These are phyloP conservation scores for Wickerhamiella lipophila DNA, from an alignment of 805 yeast species.

Conservation along the genomic window DNA sequence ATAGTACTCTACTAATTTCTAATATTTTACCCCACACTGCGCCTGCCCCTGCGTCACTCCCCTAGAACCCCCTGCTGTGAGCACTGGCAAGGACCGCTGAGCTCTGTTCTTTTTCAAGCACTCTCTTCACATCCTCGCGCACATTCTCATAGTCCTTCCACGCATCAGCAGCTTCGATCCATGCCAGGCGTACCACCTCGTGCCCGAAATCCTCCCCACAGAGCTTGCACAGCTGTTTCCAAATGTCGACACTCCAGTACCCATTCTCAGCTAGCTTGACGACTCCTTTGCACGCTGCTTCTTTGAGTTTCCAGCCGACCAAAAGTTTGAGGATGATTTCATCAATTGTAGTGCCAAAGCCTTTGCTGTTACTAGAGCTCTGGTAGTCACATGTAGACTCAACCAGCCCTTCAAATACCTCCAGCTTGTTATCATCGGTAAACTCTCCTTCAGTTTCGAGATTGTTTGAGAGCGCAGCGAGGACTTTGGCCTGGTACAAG, in stretches of 20 bases:
- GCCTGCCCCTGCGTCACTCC: too few species aligned
- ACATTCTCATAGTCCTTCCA: conserved; percentile 17
- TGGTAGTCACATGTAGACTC: too few species aligned
- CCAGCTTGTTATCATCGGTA: conserved; percentile 16
- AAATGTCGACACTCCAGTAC: conserved; percentile 12
- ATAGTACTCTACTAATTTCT: too few species aligned
- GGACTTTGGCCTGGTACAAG: conserved; percentile 31
- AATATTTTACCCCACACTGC: too few species aligned
- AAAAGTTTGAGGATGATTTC: conserved; percentile 26
- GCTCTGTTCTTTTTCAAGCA: conserved; percentile 33
- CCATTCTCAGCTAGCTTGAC: conserved; percentile 15
- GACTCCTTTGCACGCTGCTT: conserved; percentile 35
- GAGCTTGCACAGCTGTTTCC: conserved; percentile 13
- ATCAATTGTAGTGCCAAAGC: conserved; percentile 5
- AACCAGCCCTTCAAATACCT: conserved; percentile 16
- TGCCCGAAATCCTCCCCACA: conserved; percentile 17
- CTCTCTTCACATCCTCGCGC: conserved; percentile 13
- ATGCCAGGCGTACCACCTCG: conserved; percentile 49
- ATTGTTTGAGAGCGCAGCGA: conserved; percentile 31
- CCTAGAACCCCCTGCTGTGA: conserved; percentile 6
- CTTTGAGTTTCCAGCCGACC: conserved; percentile 51
- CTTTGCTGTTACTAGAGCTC: too few species aligned
- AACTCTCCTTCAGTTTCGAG: conserved; percentile 19
- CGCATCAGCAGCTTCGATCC: conserved; percentile 30
- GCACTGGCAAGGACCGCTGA: conserved; percentile 33